Base-by-base conservation (phyloP, 1,284 basidiomycete genomes). In the Trichosporon ovoides region DNA sequence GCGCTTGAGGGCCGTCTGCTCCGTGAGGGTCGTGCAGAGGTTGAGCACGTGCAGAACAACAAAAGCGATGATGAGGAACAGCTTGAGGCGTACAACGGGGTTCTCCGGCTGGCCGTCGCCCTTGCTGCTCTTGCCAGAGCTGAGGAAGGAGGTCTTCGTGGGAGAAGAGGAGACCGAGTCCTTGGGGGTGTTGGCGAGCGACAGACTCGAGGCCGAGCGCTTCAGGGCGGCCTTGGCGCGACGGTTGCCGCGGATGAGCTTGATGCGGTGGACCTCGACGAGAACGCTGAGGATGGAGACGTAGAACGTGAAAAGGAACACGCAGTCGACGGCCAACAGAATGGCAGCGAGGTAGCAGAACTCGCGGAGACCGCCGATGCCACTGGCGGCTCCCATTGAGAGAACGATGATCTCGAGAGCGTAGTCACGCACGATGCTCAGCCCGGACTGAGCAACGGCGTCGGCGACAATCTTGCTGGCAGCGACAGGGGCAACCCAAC, bases 401-500 rank as follows among this genome's bases (percentile, higher is more conserved):
- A 98, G 83, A 2, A 97, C 92, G 7, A 86, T 87, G 55, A 98
- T 88, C 71, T 98, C 95, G 53, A 98, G 83, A 2, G 87, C 85
- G 68, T 96, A 98, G 75, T 98, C 95, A 22, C 94, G 83, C 50
- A 98, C 84, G 66, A 98, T 92, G 43, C 85, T 83, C 24, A 86
- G 83, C 58, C 93, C 94, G 14, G 87, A 86, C 34, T 84, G 81
- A 58, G 85, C 83, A 56, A 98, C 84, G 1, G 89, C 89, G 63
- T 91, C 87, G 16, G 88, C 83, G 52, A 97, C 87, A 55, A 98
- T 86, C 61, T 88, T 85, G 24, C 85, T 86, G 0, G 91, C 88
- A 1, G 92, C 87, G 48, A 81, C 78, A 0, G 81, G 81, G 16
- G 79, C 78, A 11, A 79, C 78, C 77, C 79, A 82, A 22, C 80